These are phyloP conservation scores for Sporothrix variecibatus DNA, from an alignment of 2,329 filamentous ascomycete genomes.

Conservation along the genomic window DNA sequence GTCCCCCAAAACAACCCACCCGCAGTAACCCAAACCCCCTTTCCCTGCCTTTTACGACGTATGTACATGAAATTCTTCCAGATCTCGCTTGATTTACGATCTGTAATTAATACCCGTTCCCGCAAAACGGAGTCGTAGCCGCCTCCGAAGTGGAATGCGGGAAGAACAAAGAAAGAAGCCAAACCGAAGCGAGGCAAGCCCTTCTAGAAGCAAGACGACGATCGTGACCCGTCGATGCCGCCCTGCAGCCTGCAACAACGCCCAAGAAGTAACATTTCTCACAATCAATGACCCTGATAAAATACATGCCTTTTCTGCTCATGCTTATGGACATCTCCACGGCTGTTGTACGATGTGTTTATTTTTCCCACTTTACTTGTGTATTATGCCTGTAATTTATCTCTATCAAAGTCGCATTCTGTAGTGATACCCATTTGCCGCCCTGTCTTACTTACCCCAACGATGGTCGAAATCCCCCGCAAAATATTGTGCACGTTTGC, in stretches of 20 bases:
- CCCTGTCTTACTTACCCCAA: neutral
- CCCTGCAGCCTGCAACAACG: neutral
- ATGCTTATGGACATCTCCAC: neutral
- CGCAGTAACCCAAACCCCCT: neutral
- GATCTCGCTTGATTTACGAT: constrained; percentile 17
- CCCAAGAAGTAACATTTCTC: neutral
- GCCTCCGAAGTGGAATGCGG: neutral
- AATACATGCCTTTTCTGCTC: neutral
- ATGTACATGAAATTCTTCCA: constrained; percentile 1
- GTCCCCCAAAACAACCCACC: neutral
- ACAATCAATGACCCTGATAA: neutral
- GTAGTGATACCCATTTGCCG: neutral
- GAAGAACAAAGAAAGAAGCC: neutral
- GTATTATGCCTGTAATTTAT: neutral
- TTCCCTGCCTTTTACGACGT: neutral
- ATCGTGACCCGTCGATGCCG: neutral
- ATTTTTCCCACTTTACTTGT: neutral
- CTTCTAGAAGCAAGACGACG: neutral
- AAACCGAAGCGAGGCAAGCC: neutral
- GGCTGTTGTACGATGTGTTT: neutral
- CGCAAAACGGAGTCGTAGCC: constrained; percentile 11
- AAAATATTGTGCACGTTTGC: neutral
- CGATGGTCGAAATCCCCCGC: neutral
- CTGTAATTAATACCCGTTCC: constrained; percentile 18
- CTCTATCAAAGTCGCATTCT: neutral